Conservation (phyloP, 371 early-diverging fungal species). For the Rhizomucor miehei region DNA sequence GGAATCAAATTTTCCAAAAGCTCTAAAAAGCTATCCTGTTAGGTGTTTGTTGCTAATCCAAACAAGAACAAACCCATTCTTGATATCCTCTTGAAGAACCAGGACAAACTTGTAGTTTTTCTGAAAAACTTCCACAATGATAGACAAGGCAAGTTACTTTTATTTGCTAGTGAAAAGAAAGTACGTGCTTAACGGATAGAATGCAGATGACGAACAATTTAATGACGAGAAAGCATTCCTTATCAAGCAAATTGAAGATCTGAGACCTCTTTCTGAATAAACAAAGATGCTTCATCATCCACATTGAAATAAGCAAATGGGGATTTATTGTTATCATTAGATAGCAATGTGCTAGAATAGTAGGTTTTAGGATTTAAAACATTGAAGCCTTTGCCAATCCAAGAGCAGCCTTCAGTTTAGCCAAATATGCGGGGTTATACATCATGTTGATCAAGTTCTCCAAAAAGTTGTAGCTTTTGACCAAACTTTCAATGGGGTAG, state of each 20-base stretch:
- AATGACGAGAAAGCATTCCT: constrained; percentile 97
- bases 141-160: constrained; percentile 80
- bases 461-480: constrained; percentile 44
- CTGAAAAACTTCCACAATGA: constrained; percentile 92
- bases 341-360: background rate
- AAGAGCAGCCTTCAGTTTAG: constrained; percentile 37
- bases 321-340: no score
- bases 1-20: background rate
- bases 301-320: no score
- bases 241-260: constrained; percentile 82
- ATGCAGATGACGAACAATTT: constrained; percentile 94
- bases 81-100: constrained; percentile 91
- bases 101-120: constrained; percentile 86
- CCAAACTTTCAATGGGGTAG: constrained; percentile 53
- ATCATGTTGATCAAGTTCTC: constrained; percentile 34
- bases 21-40: background rate
- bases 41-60: constrained; percentile 98
- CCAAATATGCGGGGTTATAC: constrained; percentile 36
- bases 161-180: background rate
- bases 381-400: constrained; percentile 39
- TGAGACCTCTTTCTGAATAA: constrained; percentile 45
- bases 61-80: constrained; percentile 90
- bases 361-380: background rate
- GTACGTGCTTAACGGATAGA: no score
- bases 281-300: no score